A percentile compares a stretch with the other conserved stretches of the same genome.
Evolutionary conservation across 208 protist genomes (phyloP).

Genomic region (Angomonas deanei): DNA sequence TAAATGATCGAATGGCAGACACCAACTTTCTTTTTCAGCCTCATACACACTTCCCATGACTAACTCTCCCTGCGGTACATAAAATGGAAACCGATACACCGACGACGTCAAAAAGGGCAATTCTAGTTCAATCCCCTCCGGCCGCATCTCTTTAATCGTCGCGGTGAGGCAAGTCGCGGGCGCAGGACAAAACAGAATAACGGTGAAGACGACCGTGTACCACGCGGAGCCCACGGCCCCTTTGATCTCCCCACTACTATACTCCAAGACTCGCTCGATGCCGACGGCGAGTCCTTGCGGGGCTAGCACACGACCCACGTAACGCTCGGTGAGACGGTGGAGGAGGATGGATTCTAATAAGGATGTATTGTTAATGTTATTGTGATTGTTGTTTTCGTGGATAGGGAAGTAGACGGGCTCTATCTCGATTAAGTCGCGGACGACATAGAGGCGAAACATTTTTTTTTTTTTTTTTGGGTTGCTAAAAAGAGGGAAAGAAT

Average conservation of each 20-base stretch:
- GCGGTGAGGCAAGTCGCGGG: slow-evolving; percentile 50
- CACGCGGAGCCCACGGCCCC: slow-evolving; percentile 62
- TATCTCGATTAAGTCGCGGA: slow-evolving; percentile 72
- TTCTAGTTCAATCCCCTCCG: slow-evolving; percentile 38
- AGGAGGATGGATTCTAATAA: slow-evolving; percentile 54
- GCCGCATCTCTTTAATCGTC: slow-evolving; percentile 38
- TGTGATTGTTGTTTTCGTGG: not conserved
- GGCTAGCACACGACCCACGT: slow-evolving; percentile 71
- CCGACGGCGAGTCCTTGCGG: slow-evolving; percentile 62
- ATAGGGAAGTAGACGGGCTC: slow-evolving; percentile 76
- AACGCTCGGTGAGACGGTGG: slow-evolving; percentile 77
- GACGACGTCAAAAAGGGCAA: slow-evolving; percentile 60
- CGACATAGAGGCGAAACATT: slow-evolving; percentile 65
- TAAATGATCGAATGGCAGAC: not conserved
- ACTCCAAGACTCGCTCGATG: slow-evolving; percentile 48
- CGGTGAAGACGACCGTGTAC: slow-evolving; percentile 55
- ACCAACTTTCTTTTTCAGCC: not conserved
- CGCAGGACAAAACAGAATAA: slow-evolving; percentile 56
- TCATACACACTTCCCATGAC: not conserved
- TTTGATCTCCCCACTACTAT: slow-evolving; percentile 39
- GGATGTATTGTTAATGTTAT: not conserved
- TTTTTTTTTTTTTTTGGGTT: slow-evolving; percentile 1
- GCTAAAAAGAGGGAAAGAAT: slow-evolving; percentile 9
- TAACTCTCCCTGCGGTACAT: not conserved
- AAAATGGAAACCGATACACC: not conserved